These are phyloP conservation scores for Piromyces finnis DNA, from an alignment of 192 early-diverging fungal genomes.

Conservation along the genomic window DNA sequence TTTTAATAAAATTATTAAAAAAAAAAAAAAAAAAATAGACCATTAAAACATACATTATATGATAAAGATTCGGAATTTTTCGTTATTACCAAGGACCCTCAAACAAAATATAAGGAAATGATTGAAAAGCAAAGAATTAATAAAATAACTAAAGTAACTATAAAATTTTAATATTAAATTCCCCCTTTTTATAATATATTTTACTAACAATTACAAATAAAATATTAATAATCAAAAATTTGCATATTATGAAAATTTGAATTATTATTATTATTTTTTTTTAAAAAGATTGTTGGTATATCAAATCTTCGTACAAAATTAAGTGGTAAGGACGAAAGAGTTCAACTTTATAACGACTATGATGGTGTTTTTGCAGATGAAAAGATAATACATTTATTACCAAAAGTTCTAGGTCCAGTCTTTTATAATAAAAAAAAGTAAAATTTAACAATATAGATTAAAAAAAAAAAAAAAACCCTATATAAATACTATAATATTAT, in stretches of 20 bases:
- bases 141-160: neutral
- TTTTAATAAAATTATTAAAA: neutral
- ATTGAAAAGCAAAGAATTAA: neutral
- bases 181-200: too few species aligned
- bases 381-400: neutral
- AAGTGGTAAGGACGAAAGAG: neutral
- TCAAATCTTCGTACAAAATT: neutral
- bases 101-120: neutral
- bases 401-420: neutral
- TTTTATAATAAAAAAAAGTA: neutral
- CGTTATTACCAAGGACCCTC: neutral
- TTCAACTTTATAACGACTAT: neutral
- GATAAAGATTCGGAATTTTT: neutral
- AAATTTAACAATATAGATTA: too few species aligned
- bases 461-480: too few species aligned
- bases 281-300: neutral
- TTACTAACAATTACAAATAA: too few species aligned
- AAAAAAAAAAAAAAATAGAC: neutral
- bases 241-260: too few species aligned
- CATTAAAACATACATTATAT: neutral
- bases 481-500: too few species aligned
- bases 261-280: too few species aligned
- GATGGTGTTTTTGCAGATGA: neutral
- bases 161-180: too few species aligned
- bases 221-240: too few species aligned